Conservation (phyloP, 495 filamentous ascomycete species). For the Xylaria telfairii region DNA sequence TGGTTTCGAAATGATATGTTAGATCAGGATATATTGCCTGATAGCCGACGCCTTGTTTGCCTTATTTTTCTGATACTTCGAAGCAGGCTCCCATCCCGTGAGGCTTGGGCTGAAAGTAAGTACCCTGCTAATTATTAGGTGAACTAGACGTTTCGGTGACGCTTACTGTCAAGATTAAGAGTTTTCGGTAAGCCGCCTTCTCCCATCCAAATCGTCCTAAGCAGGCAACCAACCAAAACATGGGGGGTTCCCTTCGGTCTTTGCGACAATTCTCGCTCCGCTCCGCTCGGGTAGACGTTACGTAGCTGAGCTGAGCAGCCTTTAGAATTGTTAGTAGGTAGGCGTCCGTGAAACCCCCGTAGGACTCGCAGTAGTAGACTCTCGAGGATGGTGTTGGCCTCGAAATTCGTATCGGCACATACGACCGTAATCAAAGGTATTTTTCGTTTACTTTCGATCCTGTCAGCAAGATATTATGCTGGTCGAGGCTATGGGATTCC, state of each 20-base stretch:
- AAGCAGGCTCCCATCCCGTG: not conserved
- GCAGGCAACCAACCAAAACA: not conserved
- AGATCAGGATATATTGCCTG: too few species aligned
- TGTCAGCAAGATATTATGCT: constrained; percentile 5
- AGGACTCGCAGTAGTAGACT: not conserved
- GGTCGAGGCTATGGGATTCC: constrained; percentile 1
- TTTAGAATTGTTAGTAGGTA: not conserved
- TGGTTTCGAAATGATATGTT: not conserved
- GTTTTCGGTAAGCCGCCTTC: constrained; percentile 16
- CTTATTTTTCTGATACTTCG: not conserved
- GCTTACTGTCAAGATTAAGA: too few species aligned
- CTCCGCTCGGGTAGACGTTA: too few species aligned
- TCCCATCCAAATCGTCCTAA: not conserved
- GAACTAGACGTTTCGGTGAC: too few species aligned
- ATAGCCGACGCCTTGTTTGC: not conserved
- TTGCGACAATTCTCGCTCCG: not conserved
- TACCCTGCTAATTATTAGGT: too few species aligned
- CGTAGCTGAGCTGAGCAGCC: not conserved
- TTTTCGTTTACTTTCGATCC: too few species aligned
- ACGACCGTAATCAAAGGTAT: not conserved
- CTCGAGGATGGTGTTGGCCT: not conserved
- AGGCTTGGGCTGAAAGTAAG: not conserved
- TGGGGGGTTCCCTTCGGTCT: not conserved
- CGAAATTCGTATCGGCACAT: not conserved
- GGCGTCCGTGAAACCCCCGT: not conserved